Evolutionary conservation across 2,329 filamentous ascomycete species (phyloP), one percentile per base, ranked within the genome.

Genomic region (Ophiostoma australiae): DNA sequence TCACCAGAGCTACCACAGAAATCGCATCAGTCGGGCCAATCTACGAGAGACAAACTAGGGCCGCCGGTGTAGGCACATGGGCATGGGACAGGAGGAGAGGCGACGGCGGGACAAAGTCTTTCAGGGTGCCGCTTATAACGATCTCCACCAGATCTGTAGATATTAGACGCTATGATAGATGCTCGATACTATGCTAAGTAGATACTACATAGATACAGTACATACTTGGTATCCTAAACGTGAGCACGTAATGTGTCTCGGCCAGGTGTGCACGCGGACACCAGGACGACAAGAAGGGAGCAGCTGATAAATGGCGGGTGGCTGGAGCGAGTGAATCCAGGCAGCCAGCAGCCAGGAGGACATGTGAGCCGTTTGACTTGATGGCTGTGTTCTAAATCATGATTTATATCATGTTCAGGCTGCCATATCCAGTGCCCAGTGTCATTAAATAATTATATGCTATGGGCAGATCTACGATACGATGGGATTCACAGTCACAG

Each of bases 61-160:
- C 10, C 23, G 52, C 23, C 52, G 17, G 52, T 27, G 52, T 5
- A 23, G 5, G 23, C 52, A 58, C 52, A 58, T 58, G 52, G 52
- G n/a, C 52, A 58, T 17, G 17, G 52, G 52, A 58, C 52, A 58
- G 52, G 52, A 58, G 23, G 52, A 58, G 52, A 58, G 23, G n/a
- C 23, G 52, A 27, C 52, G 52, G n/a, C 8, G n/a, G 23, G 2
- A 58, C 20, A 20, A 20, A 17, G 7, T 7, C 7, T 20, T 48
- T 20, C 17, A 20, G 20, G 44, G 20, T n/a, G 44, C 41, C 15
- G 41, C 17, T 48, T 48, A 48, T n/a, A 48, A 7, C 44, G 44
- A 48, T 48, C 44, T 48, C 20, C 44, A 48, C 20, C 39, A 41
- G 39, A 41, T 41, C 15, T 10, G 39, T 11, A 39, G 10, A 13